A percentile compares a stretch with the other conserved stretches of the same genome.
Conservation (phyloP, 768 basidiomycete genomes). For the Cyclocybe cylindracea region DNA sequence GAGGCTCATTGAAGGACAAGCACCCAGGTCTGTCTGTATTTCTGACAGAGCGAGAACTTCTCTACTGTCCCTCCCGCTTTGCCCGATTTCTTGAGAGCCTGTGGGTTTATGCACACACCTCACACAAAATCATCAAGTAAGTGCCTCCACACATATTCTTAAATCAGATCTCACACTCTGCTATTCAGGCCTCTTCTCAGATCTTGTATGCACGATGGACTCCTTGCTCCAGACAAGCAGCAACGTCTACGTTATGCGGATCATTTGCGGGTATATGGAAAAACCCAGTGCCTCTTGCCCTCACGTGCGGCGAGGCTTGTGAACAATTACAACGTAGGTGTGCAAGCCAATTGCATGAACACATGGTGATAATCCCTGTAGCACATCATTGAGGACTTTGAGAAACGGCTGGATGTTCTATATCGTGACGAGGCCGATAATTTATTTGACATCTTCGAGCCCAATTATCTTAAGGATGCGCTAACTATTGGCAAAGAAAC, state of each 20-base stretch:
- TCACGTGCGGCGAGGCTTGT: too few relatives aligned
- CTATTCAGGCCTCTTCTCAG: constrained; percentile 2
- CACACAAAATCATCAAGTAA: constrained; percentile 3
- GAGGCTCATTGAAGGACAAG: not conserved
- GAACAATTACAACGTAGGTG: too few relatives aligned
- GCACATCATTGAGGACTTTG: not conserved
- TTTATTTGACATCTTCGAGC: not conserved
- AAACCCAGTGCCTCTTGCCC: too few relatives aligned
- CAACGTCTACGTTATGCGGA: constrained; percentile 1
- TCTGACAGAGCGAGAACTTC: constrained; percentile 9
- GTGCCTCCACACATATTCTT: not conserved
- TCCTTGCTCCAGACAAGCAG: constrained; percentile 8
- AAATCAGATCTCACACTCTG: not conserved
- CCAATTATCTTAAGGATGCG: not conserved
- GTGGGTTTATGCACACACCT: constrained; percentile 8
- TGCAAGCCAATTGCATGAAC: too few relatives aligned
- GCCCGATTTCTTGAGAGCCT: constrained; percentile 14
- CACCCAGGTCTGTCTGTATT: constrained; percentile 12
- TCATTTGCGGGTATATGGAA: constrained; percentile 3
- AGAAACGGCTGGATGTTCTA: not conserved
- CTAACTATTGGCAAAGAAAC: not conserved
- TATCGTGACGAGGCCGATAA: not conserved
- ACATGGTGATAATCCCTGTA: too few relatives aligned
- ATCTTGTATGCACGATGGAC: constrained; percentile 1
- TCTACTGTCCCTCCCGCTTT: constrained; percentile 12